Base-by-base conservation (phyloP, 345 rosid genomes). In the Linum trigynum region DNA sequence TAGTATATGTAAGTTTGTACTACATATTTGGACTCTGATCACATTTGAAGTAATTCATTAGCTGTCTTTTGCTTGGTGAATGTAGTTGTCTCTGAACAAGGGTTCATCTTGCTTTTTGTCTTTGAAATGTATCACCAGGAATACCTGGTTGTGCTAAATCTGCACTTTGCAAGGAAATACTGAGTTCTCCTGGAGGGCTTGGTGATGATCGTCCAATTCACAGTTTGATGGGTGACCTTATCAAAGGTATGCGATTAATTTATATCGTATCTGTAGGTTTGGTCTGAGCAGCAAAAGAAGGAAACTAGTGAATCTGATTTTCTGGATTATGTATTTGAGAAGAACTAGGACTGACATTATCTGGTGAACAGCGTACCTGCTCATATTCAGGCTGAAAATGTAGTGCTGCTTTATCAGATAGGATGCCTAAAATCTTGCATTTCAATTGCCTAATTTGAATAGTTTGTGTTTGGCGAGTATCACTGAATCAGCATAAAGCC, bases 61-160 rank as follows among this genome's bases (percentile, higher is more conserved):
- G 9, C 45, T 41, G 9, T 41, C 45, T 41, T 4, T 41, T 41
- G 5, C 45, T 4, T 41, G 45, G 45, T 41, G 9, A 41, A 8
- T 41, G 45, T 42, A 55, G 38, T 56, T 2, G 1, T 45, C n/a
- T 62, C 15, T 62, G 14, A 7, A 11, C 32, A 57, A 4, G 48
- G 36, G n/a, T 42, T 55, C 56, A 42, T 36, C 63, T 41, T 69
- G 69, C 15, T 64, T 38, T 48, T 16, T 17, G 3, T 40, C 38
- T 38, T 64, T 66, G 37, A 62, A 45, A 58, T 68, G 9, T 16
- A 40, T 66, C 66, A 67, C 58, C 76, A 94, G 99, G 99, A 69
- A 88, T 94, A 81, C 97, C 99, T 7, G 99, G 99, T 68, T 88
- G 92, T 76, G 97, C 99, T 32, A 94, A 94, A 77, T 90, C 99